Evolutionary conservation across 2,329 filamentous ascomycete genomes (phyloP), one percentile per base, ranked within the genome.

Genomic region (Pestalotiopsis sp.): DNA sequence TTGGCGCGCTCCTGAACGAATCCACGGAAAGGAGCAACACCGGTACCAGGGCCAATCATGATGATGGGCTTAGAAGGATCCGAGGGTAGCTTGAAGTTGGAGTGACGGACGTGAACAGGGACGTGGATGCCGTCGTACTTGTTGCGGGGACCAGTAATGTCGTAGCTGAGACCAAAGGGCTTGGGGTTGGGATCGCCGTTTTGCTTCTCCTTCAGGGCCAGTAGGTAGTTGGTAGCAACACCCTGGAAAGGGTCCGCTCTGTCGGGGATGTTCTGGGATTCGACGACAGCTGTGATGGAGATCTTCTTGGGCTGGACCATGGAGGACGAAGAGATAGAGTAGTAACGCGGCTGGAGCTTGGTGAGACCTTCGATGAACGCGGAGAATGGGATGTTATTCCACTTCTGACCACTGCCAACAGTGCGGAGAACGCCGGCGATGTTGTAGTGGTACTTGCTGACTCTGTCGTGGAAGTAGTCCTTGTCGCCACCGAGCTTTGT

Each of bases 281-380:
- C 96, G 69, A 99, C 95, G 56, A 98, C 92, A 68, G 95, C 95
- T 17, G 96, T 99, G 76, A 99, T 92, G 70, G 96, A 93, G 73
- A 99, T 94, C 84, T 94, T 95, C 82, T 97, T 91, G 79, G 96
- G 95, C 79, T 99, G 95, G 17, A 97, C 95, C 9, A 94, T 81
- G 6, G 96, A 98, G 0, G 96, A 98, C 1, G 97, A 99, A 2
- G 96, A 99, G 80, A 99, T 99, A 64, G 97, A 99, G 85, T 99
- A 99, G 87, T 98, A 99, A 64, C 96, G 93, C 52, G 96, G 95
- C 81, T 99, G 96, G 68, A 99, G 90, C 86, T 98, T 98, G 82
- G 91, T 93, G 70, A 99, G 82, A 73, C 94, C 93, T 85, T 99
- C 96, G 73, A 99, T 94, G 75, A 98, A 91, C 75, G 95, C 91